Evolutionary conservation across 2,329 filamentous ascomycete species (phyloP), one percentile per base, ranked within the genome.

Genomic region (Claviceps sp.): DNA sequence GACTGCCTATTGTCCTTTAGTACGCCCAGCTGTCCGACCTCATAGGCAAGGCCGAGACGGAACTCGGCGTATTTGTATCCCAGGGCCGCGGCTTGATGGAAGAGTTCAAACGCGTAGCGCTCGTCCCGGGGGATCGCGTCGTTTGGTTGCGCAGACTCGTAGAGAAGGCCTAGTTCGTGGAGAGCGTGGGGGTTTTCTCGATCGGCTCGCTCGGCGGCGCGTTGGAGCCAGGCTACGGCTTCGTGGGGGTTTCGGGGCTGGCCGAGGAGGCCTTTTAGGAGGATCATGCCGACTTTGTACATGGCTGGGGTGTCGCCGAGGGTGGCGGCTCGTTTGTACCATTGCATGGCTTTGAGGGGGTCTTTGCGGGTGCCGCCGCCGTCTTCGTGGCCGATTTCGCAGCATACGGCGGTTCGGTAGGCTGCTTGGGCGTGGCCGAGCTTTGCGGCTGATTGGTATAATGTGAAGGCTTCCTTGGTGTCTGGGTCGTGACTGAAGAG

Each of bases 261-360:
- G 4, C 90, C 90, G n/a, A 98, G 77, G 30, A 97, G 75, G 11
- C 91, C 93, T 67, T 97, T 97, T 51, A 97, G 78, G 55, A 88
- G 73, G 58, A 98, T 95, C 84, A 96, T 95, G 54, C 93, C 93
- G 69, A 97, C 82, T 69, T 98, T 98, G 73, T 96, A 98, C 89
- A 97, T 95, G 34, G 90, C 93, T 0, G 91, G 87, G 1, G 86
- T 85, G 62, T 98, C 91, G 3, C 93, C 91, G 2, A 97, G 75
- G 13, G 85, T 85, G 11, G 93, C 91, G 6, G 93, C 89, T 44
- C 90, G 86, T 65, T 91, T 89, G 68, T 98, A 98, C 93, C 93
- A 98, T 66, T 97, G 91, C 20, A 97, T 90, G 1, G 93, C 91
- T 69, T 97, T 97, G 58, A 91, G 70, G 0, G 89, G 88, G 62